Conservation (phyloP, 805 yeast genomes). For the Kluyveromyces starmeri region DNA sequence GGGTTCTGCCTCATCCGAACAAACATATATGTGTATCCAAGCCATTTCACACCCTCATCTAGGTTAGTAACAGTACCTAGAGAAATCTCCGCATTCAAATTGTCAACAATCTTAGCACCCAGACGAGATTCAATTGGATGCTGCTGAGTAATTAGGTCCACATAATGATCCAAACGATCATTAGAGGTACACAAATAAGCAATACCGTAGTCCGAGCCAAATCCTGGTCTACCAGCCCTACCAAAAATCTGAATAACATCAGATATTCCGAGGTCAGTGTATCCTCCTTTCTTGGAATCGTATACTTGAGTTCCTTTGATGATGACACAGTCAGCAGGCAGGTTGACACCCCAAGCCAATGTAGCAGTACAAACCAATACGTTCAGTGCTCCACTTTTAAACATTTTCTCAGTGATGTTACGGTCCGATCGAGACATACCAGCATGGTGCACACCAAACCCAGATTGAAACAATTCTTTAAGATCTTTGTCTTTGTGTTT, state of each 20-base stretch:
- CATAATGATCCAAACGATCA: constrained; percentile 78
- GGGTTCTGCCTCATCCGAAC: constrained; percentile 95
- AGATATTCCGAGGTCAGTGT: constrained; percentile 84
- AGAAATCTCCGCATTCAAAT: constrained; percentile 92
- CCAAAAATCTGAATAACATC: constrained; percentile 98
- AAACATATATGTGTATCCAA: constrained; percentile 92
- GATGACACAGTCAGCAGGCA: constrained; percentile 96
- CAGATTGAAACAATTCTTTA: constrained; percentile 67
- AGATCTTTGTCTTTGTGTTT: constrained; percentile 69
- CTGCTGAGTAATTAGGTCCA: constrained; percentile 84
- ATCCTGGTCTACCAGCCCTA: constrained; percentile 98
- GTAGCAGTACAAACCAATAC: constrained; percentile 96
- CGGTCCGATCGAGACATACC: constrained; percentile 92
- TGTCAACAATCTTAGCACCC: constrained; percentile 73
- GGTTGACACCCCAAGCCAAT: constrained; percentile 98
- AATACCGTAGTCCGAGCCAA: constrained; percentile 74
- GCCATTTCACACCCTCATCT: constrained; percentile 93
- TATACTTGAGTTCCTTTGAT: constrained; percentile 95
- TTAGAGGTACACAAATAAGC: constrained; percentile 81
- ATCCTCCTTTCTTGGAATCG: constrained; percentile 92
- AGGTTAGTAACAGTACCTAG: constrained; percentile 91
- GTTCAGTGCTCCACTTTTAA: constrained; percentile 72
- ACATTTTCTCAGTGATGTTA: constrained; percentile 81
- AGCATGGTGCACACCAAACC: constrained; percentile 95
- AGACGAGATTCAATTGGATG: constrained; percentile 91